Evolutionary conservation across 306 rosid species (phyloP), one percentile per base, ranked within the genome.

Genomic region (Quercus wislizeni): DNA sequence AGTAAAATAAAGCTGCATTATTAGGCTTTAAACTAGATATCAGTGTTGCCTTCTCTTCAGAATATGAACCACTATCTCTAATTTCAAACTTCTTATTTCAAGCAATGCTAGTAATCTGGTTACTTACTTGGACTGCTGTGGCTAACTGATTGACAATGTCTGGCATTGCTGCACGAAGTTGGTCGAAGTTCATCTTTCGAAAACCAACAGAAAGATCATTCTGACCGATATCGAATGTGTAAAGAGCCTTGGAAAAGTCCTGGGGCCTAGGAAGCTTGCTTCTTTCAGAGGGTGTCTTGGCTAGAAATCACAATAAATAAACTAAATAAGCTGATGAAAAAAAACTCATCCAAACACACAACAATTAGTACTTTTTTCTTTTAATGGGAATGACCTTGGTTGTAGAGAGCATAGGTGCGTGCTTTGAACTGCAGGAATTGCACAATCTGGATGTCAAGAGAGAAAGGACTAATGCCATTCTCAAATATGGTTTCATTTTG

Each of bases 221-320:
- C 64, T 94, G 98, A 13, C 98, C 98, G 52, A 94, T 92, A 38
- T 94, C 98, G 78, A 92, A 94, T n/a, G 94, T 90, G 84, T 94
- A 94, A 13, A 94, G 86, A 31, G 98, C 98, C 86, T 87, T 92
- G 18, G 93, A 73, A 76, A 89, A 94, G 57, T 94, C 98, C 79
- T 87, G 91, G 0, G 96, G 97, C 25, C 79, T 89, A 1, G 98
- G 96, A 76, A 92, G 90, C 67, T 75, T 88, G 85, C 83, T 87
- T 75, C 78, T 89, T 0, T 87, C 94, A 55, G 27, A 56, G 14
- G 92, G 73, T 3, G 74, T 81, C 31, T 86, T 90, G 67, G 93
- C 98, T 92, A 81, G 74, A 54, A 76, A 76, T 70, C 62, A 74
- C 49, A 52, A 8, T 13, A 12, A 69, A 69, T 65, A 38, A 38